Base-by-base conservation (phyloP, 2,329 filamentous ascomycete genomes). In the Epichloe gansuensis region DNA sequence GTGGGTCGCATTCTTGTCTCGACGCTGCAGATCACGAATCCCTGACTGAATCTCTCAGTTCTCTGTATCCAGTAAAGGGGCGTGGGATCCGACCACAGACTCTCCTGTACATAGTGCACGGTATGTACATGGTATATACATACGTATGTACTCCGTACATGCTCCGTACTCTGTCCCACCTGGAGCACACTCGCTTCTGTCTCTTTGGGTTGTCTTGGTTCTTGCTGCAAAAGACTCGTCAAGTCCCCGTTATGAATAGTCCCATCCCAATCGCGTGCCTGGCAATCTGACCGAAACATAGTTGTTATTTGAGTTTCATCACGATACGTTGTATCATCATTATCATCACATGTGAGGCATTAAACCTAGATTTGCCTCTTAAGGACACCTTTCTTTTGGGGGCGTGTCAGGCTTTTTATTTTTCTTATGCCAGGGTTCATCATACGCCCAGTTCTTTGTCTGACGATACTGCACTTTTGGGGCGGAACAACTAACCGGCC, bases 291-390 rank as follows among this genome's bases (percentile, higher is more conserved):
- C 23, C 48, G 28, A 43, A 50, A 50, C 15, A 35, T 5, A n/a
- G 38, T 49, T 41, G 12, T 35, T 17, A 31, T 48, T 48, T 31
- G 48, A 47, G 52, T 54, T 51, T 45, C 45, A 51, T 51, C 48
- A n/a, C 25, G 28, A 51, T 48, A 46, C 46, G n/a, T 5, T 23
- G 41, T 46, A 8, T 31, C 13, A 39, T 48, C 25, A 25, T 45
- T 17, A 25, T 45, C 23, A 34, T 51, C 43, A 47, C 52, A 47
- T 54, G 44, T 48, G 48, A 54, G 52, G 52, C 48, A 51, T 54
- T 54, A 44, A 45, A 21, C 23, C 23, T 4, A n/a, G 17, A 28
- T 13, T 44, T 12, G 13, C n/a, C 9, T 44, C 5, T 5, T 4
- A 15, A 31, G 31, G 31, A 31, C 9, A 31, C 9, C 31, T 31